A percentile compares a stretch with the other conserved stretches of the same genome.
Conservation (phyloP, 2,329 filamentous ascomycete species). For the Pestalotiopsis sp. region DNA sequence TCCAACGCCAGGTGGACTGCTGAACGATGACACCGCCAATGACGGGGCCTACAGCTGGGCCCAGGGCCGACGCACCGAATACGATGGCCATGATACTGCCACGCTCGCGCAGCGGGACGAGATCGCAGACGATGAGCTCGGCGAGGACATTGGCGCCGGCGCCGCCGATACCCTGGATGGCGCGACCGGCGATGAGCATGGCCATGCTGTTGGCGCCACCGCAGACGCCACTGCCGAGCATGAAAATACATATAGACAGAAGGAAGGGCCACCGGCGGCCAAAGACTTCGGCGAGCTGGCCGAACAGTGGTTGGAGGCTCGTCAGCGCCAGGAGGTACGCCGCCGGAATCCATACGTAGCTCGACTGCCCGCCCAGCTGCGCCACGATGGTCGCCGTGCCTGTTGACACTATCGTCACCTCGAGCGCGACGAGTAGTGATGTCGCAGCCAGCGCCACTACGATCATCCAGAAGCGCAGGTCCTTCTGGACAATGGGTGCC, state of each 20-base stretch:
- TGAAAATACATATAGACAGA: neutral
- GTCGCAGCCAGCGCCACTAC: neutral
- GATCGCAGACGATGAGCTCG: slow-evolving; percentile 50
- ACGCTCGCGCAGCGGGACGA: slow-evolving; percentile 47
- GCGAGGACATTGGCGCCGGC: slow-evolving; percentile 36
- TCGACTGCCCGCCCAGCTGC: slow-evolving; percentile 1
- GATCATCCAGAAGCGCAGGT: neutral
- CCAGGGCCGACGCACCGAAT: slow-evolving; percentile 30
- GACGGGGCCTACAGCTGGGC: slow-evolving; percentile 30
- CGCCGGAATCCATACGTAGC: slow-evolving; percentile 5
- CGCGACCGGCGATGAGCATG: slow-evolving; percentile 42
- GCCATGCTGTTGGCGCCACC: slow-evolving; percentile 8
- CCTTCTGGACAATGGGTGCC: no score
- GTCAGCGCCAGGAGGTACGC: neutral
- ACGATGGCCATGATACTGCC: slow-evolving; percentile 39
- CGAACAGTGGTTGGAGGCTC: neutral
- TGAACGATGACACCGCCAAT: slow-evolving; percentile 22
- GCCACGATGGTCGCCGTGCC: neutral
- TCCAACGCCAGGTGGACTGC: slow-evolving; percentile 38
- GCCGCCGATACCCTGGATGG: slow-evolving; percentile 43
- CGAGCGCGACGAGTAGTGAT: neutral
- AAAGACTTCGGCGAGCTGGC: neutral
- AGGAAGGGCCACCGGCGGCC: neutral
- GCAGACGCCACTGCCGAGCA: neutral
- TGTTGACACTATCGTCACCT: slow-evolving; percentile 7